Evolutionary conservation across 2,329 filamentous ascomycete genomes (phyloP).

Genomic region (Blastomyces gilchristii): DNA sequence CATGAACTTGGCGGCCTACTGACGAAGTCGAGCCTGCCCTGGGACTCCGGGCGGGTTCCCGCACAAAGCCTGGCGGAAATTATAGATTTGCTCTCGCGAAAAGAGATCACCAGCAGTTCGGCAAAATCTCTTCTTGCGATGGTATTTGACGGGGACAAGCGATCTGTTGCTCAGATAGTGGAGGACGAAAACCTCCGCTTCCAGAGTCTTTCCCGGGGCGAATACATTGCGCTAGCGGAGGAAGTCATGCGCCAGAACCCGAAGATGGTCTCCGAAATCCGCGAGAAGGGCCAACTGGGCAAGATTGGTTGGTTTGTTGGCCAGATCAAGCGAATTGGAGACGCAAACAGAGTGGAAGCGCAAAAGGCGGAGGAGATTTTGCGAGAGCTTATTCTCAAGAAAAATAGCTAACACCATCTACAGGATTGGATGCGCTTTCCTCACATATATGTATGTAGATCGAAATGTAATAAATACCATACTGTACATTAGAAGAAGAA

Average conservation of each 20-base stretch:
- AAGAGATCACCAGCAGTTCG: slow-evolving; percentile 44
- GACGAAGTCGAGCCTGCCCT: slow-evolving; percentile 42
- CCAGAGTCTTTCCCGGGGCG: slow-evolving; percentile 43
- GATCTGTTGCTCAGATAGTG: slow-evolving; percentile 44
- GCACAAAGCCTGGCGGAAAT: slow-evolving; percentile 36
- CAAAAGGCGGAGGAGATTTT: slow-evolving; percentile 47
- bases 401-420: slow-evolving; percentile 1
- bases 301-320: slow-evolving; percentile 60
- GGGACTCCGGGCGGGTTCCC: slow-evolving; percentile 32
- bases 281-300: slow-evolving; percentile 49
- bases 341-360: slow-evolving; percentile 53
- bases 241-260: slow-evolving; percentile 45
- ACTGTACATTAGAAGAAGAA: background rate
- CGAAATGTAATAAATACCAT: background rate
- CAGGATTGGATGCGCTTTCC: background rate
- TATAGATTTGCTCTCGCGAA: slow-evolving; percentile 35
- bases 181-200: slow-evolving; percentile 47
- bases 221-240: slow-evolving; percentile 47
- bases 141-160: slow-evolving; percentile 44
- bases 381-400: slow-evolving; percentile 36
- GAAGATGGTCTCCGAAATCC: slow-evolving; percentile 50
- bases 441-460: background rate
- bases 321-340: slow-evolving; percentile 54
- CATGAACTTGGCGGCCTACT: slow-evolving; percentile 62
- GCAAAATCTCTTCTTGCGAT: slow-evolving; percentile 51